Percentiles rank a stretch among this genome's conserved stretches.
These are phyloP conservation scores for Colletotrichum tabaci DNA, from an alignment of 2,329 filamentous ascomycete species.

Conservation along the genomic window DNA sequence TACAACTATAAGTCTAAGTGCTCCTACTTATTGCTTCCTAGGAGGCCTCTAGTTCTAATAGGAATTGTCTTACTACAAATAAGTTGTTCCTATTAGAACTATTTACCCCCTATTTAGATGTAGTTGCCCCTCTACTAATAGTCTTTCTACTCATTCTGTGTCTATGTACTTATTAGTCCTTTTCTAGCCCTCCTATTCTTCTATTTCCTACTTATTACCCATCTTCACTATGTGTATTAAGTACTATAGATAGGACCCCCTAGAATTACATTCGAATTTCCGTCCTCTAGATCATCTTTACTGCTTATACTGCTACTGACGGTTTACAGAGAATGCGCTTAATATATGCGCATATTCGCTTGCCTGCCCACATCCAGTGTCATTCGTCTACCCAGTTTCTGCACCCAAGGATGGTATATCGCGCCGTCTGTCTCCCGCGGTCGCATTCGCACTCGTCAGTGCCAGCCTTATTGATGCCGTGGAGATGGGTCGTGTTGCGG, in stretches of 20 bases:
- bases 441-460: background rate
- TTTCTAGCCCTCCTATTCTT: no score
- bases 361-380: background rate
- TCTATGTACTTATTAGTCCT: no score
- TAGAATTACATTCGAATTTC: background rate
- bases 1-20: no score
- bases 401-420: background rate
- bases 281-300: background rate
- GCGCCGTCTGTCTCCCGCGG: background rate
- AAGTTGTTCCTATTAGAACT: no score
- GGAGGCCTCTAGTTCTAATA: no score
- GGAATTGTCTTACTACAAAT: no score
- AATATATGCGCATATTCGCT: background rate
- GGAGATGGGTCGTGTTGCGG: background rate
- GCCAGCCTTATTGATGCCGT: background rate
- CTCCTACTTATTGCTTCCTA: no score
- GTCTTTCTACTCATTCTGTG: no score
- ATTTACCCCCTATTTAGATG: no score
- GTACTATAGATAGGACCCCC: background rate
- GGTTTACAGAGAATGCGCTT: background rate
- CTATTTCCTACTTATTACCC: no score
- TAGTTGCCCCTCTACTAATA: no score
- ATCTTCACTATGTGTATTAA: background rate
- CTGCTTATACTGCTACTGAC: background rate
- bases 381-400: background rate